Conservation (phyloP, 2,329 filamentous ascomycete species). For the Xylaria sp. region DNA sequence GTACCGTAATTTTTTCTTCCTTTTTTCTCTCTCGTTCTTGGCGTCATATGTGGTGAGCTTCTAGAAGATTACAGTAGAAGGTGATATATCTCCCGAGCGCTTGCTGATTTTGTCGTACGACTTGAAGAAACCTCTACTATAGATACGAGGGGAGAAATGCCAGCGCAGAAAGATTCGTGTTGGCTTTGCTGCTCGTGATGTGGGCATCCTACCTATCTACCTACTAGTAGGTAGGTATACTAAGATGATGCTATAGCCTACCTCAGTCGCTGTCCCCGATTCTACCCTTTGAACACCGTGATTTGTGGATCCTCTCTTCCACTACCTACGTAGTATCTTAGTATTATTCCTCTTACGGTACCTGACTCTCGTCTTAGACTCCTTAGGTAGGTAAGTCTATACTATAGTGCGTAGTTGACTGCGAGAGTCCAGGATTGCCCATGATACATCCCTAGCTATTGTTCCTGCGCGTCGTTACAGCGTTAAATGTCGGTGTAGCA, state of each 20-base stretch:
- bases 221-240: neutral
- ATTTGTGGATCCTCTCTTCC: neutral
- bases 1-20: neutral
- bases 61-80: neutral
- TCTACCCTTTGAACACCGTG: neutral
- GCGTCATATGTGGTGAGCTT: conserved; percentile 8
- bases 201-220: neutral
- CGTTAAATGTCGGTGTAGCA: conserved; percentile 30
- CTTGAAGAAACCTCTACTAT: too few relatives aligned
- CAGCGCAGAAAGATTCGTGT: neutral
- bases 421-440: neutral
- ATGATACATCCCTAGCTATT: conserved; percentile 2
- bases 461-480: conserved; percentile 6
- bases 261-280: neutral
- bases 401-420: neutral
- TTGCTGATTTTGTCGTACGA: conserved; percentile 4
- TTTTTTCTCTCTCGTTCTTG: neutral
- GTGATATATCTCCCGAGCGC: neutral
- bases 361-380: neutral
- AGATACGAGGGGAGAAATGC: neutral
- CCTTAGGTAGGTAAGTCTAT: conserved; percentile 2
- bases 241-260: neutral
- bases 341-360: neutral
- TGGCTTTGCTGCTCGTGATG: neutral
- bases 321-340: too few relatives aligned